These are phyloP conservation scores for Zygosaccharomyces pseudobailii DNA, from an alignment of 1,139 yeast species.

Conservation along the genomic window DNA sequence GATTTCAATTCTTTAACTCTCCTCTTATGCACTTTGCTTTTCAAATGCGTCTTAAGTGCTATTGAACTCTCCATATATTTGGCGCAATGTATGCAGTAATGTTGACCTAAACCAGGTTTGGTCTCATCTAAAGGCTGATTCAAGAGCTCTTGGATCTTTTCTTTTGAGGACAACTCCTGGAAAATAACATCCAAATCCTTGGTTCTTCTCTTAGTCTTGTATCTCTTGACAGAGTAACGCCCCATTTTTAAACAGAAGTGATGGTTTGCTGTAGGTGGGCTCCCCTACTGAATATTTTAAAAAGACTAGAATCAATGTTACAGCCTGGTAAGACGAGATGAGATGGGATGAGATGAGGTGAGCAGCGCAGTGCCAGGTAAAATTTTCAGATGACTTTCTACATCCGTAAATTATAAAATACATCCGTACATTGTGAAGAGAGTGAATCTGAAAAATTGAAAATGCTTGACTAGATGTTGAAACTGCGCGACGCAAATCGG, in stretches of 20 bases:
- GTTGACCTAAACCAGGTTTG: conserved; percentile 91
- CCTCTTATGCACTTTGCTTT: conserved; percentile 79
- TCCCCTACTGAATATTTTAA: not conserved
- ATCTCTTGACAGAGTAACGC: conserved; percentile 71
- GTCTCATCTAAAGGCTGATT: conserved; percentile 86
- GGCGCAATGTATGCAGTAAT: conserved; percentile 91
- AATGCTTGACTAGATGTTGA: too few relatives aligned
- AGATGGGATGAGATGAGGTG: conserved; percentile 14
- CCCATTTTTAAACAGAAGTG: conserved; percentile 52
- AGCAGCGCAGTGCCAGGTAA: not conserved
- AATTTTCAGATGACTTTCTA: conserved; percentile 2
- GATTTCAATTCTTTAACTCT: conserved; percentile 69
- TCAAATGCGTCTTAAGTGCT: conserved; percentile 67
- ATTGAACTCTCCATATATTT: conserved; percentile 78
- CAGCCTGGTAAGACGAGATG: not conserved
- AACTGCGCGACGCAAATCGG: not conserved
- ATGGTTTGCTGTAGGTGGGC: not conserved
- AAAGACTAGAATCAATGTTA: too few relatives aligned
- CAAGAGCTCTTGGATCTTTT: conserved; percentile 57
- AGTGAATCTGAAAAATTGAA: not conserved
- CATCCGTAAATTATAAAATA: not conserved
- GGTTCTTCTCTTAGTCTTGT: conserved; percentile 77
- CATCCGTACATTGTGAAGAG: not conserved
- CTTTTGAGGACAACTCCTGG: conserved; percentile 63
- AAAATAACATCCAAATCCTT: conserved; percentile 82